phyloP scores from a whole-genome alignment of 108 stramenopile species.

The Cyclotella cryptica region DNA sequence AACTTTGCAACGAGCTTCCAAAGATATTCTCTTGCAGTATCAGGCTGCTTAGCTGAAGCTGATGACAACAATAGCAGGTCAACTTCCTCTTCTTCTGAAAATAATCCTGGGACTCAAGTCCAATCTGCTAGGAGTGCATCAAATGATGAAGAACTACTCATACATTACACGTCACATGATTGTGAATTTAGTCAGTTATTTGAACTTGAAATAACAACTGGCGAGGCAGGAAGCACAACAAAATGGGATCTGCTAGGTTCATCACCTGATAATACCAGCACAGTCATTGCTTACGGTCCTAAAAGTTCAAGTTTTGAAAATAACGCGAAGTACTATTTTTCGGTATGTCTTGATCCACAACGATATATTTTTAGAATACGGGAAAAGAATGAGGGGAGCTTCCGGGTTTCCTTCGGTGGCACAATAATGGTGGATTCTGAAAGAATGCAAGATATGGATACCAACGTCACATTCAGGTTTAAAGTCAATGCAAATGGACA shows the following conservation, averaged over 20 bases:
- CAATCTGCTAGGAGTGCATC: too few species aligned
- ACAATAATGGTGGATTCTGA: not conserved
- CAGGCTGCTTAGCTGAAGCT: conserved; percentile 39
- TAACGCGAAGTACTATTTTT: not conserved
- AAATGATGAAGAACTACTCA: too few species aligned
- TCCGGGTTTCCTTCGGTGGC: not conserved
- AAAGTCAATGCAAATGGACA: not conserved
- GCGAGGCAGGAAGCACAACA: not conserved
- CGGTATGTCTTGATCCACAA: not conserved
- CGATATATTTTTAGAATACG: not conserved
- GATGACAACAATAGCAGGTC: too few species aligned
- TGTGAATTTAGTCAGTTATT: not conserved
- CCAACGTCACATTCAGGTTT: not conserved
- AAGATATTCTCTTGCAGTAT: conserved; percentile 42
- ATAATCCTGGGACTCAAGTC: not conserved
- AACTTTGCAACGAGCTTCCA: conserved; percentile 33
- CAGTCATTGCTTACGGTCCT: not conserved
- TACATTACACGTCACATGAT: too few species aligned
- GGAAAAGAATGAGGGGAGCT: not conserved
- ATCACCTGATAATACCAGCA: not conserved
- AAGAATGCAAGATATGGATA: not conserved
- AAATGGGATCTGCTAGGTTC: not conserved
- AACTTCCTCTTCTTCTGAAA: too few species aligned
- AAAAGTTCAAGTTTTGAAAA: not conserved
- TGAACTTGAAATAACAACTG: not conserved